Evolutionary conservation across 805 yeast species (phyloP), one percentile per base, ranked within the genome.

Genomic region (Candida golubevii): DNA sequence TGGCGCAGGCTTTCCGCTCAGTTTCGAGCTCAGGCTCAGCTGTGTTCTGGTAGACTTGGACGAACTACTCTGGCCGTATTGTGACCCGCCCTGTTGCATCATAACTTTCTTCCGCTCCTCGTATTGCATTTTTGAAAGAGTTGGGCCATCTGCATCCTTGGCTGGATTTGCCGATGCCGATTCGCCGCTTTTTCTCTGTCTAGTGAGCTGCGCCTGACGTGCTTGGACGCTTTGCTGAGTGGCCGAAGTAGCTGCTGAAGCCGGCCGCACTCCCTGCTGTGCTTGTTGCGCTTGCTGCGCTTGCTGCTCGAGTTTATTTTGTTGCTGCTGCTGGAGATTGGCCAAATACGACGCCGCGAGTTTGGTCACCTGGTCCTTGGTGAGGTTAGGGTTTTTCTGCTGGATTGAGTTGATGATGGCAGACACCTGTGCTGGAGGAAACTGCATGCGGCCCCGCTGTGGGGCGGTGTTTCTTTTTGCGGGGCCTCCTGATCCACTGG

Each of bases 341-440:
- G 85, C 81, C 49, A 82, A 60, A 53, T 81, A 80, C 12, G 80
- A 72, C 3, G 84, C 84, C 2, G 88, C 87, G 45, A 82, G 67
- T 46, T 78, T 75, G 2, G 84, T 79, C 1, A 82, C 85, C 54
- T 82, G 84, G 45, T 78, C 83, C 48, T 80, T 80, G 9, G 79
- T 69, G 57, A 80, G 63, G 29, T 71, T 75, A 1, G 88, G 88
- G 57, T 82, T 77, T 53, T 80, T 80, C n/a, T 74, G 64, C 57
- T 82, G 85, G 42, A 82, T 82, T 36, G 82, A 79, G 51, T 72
- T 78, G 45, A 82, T 77, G 35, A 82, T 74, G 1, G 85, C 82
- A 8, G 85, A 74, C 4, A 82, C 84, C 53, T 82, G 87, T 1
- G 81, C 77, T 11, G 82, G 79, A 0, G 80, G 75, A 59, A 80